phyloP scores from a whole-genome alignment of 306 rosid genomes.

The Acacia crassicarpa region DNA sequence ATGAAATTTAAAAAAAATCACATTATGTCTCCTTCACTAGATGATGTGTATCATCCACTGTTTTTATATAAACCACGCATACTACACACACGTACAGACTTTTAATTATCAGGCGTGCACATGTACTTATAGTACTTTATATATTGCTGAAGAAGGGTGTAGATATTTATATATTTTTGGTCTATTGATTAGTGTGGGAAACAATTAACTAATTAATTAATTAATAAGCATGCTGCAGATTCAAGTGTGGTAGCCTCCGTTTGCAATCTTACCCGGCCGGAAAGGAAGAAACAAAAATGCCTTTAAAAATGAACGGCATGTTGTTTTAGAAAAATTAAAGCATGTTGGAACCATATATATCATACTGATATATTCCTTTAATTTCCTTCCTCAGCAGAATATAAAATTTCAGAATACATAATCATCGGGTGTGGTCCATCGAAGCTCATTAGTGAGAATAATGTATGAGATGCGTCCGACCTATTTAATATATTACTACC shows the following conservation, averaged over 20 bases:
- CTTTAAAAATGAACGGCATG: not conserved
- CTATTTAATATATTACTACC: not conserved
- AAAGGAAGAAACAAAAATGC: not conserved
- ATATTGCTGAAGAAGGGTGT: not conserved
- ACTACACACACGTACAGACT: not conserved
- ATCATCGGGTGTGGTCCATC: conserved; percentile 36
- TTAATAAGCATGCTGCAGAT: not conserved
- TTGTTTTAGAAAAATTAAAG: conserved; percentile 16
- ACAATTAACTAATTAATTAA: not conserved
- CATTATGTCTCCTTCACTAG: conserved; percentile 13
- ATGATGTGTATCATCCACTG: not conserved
- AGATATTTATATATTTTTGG: not conserved
- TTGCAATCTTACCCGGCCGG: conserved; percentile 31
- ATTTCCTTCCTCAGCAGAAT: conserved; percentile 11
- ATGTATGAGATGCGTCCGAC: conserved; percentile 27
- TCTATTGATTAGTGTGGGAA: not conserved
- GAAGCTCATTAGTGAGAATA: conserved; percentile 27
- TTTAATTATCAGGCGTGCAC: not conserved
- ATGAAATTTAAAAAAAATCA: not conserved
- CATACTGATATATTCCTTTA: not conserved
- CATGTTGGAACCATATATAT: conserved; percentile 18
- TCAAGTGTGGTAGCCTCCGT: conserved; percentile 9
- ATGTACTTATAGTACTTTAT: not conserved
- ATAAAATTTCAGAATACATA: conserved; percentile 24
- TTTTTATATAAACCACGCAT: not conserved